Conservation (phyloP, 805 yeast species). For the Kodamaea fukazawae region DNA sequence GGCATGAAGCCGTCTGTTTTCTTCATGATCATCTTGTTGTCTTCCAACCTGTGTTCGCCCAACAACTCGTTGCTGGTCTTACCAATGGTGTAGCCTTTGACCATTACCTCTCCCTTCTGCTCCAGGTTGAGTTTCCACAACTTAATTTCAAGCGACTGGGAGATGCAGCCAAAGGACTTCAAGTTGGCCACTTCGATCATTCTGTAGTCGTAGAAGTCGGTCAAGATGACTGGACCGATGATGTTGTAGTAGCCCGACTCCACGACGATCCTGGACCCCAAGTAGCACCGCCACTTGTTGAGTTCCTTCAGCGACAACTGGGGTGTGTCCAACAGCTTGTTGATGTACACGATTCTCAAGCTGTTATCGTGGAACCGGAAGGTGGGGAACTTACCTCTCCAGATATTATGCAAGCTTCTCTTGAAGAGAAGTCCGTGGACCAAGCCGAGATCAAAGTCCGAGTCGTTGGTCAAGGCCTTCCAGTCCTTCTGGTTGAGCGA, state of each 20-base stretch:
- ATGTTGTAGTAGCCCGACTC: conserved; percentile 48
- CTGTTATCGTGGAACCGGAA: conserved; percentile 15
- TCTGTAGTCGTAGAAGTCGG: conserved; percentile 64
- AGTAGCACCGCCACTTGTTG: conserved; percentile 43
- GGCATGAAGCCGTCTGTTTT: conserved; percentile 41
- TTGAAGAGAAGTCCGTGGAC: conserved; percentile 24
- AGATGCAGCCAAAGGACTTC: conserved; percentile 53
- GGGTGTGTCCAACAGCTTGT: conserved; percentile 20
- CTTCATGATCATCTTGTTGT: conserved; percentile 25
- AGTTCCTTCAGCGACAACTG: conserved; percentile 22
- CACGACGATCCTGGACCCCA: conserved; percentile 49
- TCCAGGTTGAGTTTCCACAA: conserved; percentile 32
- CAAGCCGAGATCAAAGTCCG: conserved; percentile 9
- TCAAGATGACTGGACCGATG: conserved; percentile 57
- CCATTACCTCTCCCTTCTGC: conserved; percentile 47
- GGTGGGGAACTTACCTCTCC: conserved; percentile 48
- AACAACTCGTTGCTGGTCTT: conserved; percentile 28
- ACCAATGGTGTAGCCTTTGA: conserved; percentile 69
- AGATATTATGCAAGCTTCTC: conserved; percentile 41
- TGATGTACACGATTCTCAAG: conserved; percentile 44
- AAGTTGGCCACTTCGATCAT: conserved; percentile 34
- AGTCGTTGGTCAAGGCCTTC: conserved; percentile 13
- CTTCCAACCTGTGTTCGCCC: conserved; percentile 14
- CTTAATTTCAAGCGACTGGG: conserved; percentile 61
- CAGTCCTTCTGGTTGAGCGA: conserved; percentile 24